Conservation (phyloP, 352 stramenopile genomes). For the Globisporangium echinulatum region DNA sequence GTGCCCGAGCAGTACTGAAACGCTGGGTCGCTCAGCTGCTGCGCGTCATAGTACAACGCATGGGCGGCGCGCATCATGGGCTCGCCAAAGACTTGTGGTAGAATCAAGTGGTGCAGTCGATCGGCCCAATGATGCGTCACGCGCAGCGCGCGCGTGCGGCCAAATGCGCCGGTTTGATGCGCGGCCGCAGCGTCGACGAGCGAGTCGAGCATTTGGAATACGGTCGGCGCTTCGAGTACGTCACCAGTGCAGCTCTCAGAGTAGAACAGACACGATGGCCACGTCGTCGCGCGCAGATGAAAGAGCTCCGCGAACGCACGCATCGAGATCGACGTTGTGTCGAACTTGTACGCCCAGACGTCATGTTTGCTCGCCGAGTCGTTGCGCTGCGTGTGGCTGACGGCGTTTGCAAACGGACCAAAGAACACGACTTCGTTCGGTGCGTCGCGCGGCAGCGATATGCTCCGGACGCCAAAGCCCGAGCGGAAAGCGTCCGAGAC, state of each 20-base stretch:
- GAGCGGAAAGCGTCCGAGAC: slow-evolving; percentile 16
- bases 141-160: slow-evolving; percentile 3
- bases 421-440: slow-evolving; percentile 5
- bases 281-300: slow-evolving; percentile 1
- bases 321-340: slow-evolving; percentile 18
- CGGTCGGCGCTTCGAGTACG: not conserved
- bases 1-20: slow-evolving; percentile 8
- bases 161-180: not conserved
- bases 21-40: not conserved
- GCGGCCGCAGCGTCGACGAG: slow-evolving; percentile 12
- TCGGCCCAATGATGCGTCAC: slow-evolving; percentile 10
- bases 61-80: slow-evolving; percentile 9
- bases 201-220: slow-evolving; percentile 14
- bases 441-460: not conserved
- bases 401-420: slow-evolving; percentile 7
- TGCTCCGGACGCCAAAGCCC: slow-evolving; percentile 1
- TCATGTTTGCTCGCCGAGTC: not conserved
- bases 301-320: slow-evolving; percentile 13
- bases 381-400: slow-evolving; percentile 2
- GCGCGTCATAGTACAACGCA: slow-evolving; percentile 12
- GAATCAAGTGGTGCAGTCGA: slow-evolving; percentile 14
- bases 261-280: slow-evolving; percentile 18
- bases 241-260: not conserved
- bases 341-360: slow-evolving; percentile 22
- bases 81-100: slow-evolving; percentile 19